A percentile compares a stretch with the other conserved stretches of the same genome.
Evolutionary conservation across 257 asterid genomes (phyloP).

Genomic region (Anisodus tanguticus): DNA sequence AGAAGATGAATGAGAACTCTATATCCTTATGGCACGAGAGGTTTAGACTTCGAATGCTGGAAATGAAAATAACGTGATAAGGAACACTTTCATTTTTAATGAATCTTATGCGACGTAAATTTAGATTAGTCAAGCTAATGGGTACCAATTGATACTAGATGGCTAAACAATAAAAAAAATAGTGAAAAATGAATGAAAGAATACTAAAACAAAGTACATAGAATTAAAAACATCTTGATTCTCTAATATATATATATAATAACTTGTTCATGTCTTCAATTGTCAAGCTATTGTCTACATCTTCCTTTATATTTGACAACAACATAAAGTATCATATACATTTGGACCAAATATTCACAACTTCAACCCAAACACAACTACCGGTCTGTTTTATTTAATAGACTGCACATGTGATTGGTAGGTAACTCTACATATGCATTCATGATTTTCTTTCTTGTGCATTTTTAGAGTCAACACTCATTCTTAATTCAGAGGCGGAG

Average conservation of each 20-base stretch:
- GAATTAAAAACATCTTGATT: too few species aligned
- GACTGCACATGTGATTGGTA: slow-evolving; percentile 2
- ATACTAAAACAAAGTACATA: too few species aligned
- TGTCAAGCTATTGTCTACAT: background rate
- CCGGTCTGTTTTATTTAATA: background rate
- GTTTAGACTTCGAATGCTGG: too few species aligned
- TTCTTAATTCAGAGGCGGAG: background rate
- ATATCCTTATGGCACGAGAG: too few species aligned
- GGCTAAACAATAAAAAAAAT: background rate
- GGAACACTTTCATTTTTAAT: too few species aligned
- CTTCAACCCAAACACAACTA: background rate
- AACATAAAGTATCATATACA: background rate
- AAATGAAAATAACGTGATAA: too few species aligned
- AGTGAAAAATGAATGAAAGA: background rate
- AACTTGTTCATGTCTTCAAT: background rate
- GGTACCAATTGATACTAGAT: background rate
- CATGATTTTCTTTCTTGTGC: background rate
- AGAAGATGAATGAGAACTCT: too few species aligned
- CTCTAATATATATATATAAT: too few species aligned
- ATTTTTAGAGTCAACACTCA: background rate
- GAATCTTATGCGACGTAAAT: too few species aligned
- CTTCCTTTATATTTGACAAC: background rate
- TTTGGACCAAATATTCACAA: slow-evolving; percentile 16
- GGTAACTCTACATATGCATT: background rate
- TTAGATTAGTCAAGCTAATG: too few species aligned